These are phyloP conservation scores for Ganoderma multipileum DNA, from an alignment of 1,284 basidiomycete species.

Conservation along the genomic window DNA sequence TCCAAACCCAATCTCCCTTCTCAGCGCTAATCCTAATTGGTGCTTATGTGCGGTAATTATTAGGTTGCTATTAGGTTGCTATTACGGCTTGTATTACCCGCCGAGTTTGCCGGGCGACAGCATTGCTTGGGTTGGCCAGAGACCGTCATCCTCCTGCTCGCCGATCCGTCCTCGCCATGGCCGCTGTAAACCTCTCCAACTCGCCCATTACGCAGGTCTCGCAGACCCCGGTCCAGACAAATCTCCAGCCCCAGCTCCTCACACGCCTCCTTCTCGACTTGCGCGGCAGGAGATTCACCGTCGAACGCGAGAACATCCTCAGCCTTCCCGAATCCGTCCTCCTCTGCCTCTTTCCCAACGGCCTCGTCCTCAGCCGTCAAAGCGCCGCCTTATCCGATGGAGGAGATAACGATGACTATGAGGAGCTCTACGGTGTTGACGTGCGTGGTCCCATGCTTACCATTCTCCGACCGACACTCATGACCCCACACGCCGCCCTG, in stretches of 20 bases:
- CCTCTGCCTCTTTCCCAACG: constrained; percentile 97
- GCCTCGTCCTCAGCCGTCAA: constrained; percentile 91
- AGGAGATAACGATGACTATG: constrained; percentile 85
- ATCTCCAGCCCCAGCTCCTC: constrained; percentile 83
- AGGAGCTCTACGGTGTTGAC: constrained; percentile 95
- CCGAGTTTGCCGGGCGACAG: not conserved
- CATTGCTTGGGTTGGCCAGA: constrained; percentile 16
- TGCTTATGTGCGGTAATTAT: too few relatives aligned
- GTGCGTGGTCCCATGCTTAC: constrained; percentile 58
- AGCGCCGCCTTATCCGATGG: constrained; percentile 76
- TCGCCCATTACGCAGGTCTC: constrained; percentile 91
- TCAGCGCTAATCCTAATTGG: not conserved
- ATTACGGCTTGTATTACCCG: not conserved
- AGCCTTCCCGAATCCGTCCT: constrained; percentile 97
- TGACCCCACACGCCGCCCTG: not conserved
- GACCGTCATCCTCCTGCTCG: constrained; percentile 21
- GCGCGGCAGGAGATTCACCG: constrained; percentile 89
- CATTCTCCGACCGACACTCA: constrained; percentile 1
- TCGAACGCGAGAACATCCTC: constrained; percentile 98
- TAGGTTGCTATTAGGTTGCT: not conserved
- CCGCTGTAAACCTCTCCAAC: constrained; percentile 58
- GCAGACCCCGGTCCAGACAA: constrained; percentile 72
- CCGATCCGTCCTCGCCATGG: constrained; percentile 44
- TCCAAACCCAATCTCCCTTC: constrained; percentile 11
- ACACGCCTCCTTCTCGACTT: constrained; percentile 92